Evolutionary conservation across 139 green algal species (phyloP), one percentile per base, ranked within the genome.

Genomic region (Trebouxia sp.): DNA sequence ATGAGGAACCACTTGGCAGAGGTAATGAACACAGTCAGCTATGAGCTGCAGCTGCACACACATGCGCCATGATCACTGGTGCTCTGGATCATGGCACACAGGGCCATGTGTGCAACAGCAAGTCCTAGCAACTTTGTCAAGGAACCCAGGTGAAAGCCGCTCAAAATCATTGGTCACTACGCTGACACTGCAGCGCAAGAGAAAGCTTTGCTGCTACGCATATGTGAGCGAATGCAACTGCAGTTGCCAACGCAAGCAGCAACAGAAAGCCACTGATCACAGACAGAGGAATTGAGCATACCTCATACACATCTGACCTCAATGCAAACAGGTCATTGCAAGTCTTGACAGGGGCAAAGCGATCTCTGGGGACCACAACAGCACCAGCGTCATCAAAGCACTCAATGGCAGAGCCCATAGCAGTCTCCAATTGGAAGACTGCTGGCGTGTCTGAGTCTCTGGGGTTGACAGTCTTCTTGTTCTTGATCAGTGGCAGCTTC

Each of bases 301-400:
- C 82, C 82, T 85, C 82, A 79, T 85, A 88, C 30, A 72, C 88
- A 79, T 93, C 89, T 9, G 83, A 91, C 43, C 92, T 89, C 80
- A 98, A 91, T 47, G 88, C 88, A 79, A 98, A 96, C 6, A 98
- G 88, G 85, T 98, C 94, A 58, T 83, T 91, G 89, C 91, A 95
- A 35, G 94, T 98, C 90, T 98, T 98, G 50, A 98, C 94, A n/a
- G 94, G 94, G 10, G 94, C 92, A 74, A 98, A 98, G 47, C 94
- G 92, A 0, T 90, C 88, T 55, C 94, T 90, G 0, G 94, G 94
- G 51, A 98, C 94, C 62, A 96, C 92, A 32, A 98, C 88, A 0
- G 94, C 91, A 78, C 86, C 89, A n/a, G 94, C 88, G 48, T 84
- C 83, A 51, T 94, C 88, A 65, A 98, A 98, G 90, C 92, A 97